Evolutionary conservation across 1,284 basidiomycete species (phyloP), one percentile per base, ranked within the genome.

Genomic region (Takashimella koratensis): DNA sequence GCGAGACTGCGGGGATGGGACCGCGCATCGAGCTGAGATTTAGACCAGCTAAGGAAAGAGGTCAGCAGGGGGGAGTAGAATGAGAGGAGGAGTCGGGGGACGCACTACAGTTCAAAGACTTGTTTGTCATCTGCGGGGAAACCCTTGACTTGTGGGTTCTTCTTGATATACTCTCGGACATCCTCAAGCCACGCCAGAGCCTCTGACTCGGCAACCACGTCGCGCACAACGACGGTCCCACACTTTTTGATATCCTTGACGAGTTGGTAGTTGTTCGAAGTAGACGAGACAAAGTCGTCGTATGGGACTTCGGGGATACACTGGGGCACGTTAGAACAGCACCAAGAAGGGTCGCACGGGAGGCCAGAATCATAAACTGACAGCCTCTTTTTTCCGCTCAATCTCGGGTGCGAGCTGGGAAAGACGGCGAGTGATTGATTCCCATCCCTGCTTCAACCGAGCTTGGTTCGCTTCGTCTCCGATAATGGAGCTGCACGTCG

Each of bases 1-100:
- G 80, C 80, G 10, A 90, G 75, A n/a, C 86, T 76, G 48, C 87
- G 85, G 1, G 86, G 85, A 64, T 90, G 86, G 3, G 85, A 80
- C 20, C 88, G 83, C 5, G 87, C 88, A 64, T 82, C 80, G 1
- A 83, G 79, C 70, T 87, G 86, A 5, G 81, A 64, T 54, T 77
- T 80, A 3, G 84, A 82, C 74, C 87, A 77, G 64, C 70, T 72
- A 51, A 10, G 3, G n/a, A n/a, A n/a, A n/a, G n/a, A n/a, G n/a
- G n/a, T n/a, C n/a, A n/a, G 24, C 2, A 23, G 11, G 13, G 43
- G 51, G 25, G 19, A 30, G 8, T 42, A 21, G n/a, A n/a, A n/a
- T n/a, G n/a, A n/a, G n/a, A n/a, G n/a, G n/a, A n/a, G n/a, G 23
- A 26, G 30, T 43, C 62, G 5, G 41, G n/a, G n/a, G 12, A 61